phyloP scores from a whole-genome alignment of 2,329 filamentous ascomycete genomes.

The Claviceps citrina region DNA sequence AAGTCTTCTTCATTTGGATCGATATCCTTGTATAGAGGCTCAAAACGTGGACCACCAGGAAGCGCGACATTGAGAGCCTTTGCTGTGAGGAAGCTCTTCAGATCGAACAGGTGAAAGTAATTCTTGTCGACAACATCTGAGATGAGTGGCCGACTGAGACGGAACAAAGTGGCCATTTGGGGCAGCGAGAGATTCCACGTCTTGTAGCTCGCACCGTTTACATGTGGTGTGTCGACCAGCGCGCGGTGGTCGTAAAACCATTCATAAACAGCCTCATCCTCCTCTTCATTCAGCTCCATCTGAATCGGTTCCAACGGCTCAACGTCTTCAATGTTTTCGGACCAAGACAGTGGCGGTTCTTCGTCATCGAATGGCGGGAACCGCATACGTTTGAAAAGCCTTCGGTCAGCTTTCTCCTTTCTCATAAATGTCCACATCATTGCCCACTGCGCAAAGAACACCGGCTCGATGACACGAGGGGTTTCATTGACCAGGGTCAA shows the following conservation, averaged over 20 bases:
- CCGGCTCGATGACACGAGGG: constrained; percentile 89
- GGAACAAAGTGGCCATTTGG: constrained; percentile 92
- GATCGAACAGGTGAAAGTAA: constrained; percentile 94
- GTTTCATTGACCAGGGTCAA: constrained; percentile 93
- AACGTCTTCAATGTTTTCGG: constrained; percentile 96
- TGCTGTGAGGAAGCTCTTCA: constrained; percentile 86
- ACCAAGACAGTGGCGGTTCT: constrained; percentile 93
- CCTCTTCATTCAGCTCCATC: constrained; percentile 90
- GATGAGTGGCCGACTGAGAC: constrained; percentile 76
- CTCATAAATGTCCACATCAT: constrained; percentile 99
- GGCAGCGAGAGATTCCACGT: constrained; percentile 83
- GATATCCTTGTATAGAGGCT: constrained; percentile 95
- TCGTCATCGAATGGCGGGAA: constrained; percentile 98
- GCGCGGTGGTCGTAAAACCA: constrained; percentile 97
- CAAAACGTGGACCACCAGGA: constrained; percentile 91
- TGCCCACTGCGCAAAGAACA: constrained; percentile 97
- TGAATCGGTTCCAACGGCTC: constrained; percentile 95
- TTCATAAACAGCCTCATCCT: constrained; percentile 80
- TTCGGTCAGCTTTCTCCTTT: constrained; percentile 87
- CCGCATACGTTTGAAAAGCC: constrained; percentile 96
- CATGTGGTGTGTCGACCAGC: constrained; percentile 76
- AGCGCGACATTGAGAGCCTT: constrained; percentile 96
- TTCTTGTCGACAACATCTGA: constrained; percentile 92
- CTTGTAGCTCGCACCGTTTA: constrained; percentile 95
- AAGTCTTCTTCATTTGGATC: constrained; percentile 98